Percentiles rank a stretch among this genome's conserved stretches.
Conservation (phyloP, 306 rosid genomes). For the Cicer judaicum region DNA sequence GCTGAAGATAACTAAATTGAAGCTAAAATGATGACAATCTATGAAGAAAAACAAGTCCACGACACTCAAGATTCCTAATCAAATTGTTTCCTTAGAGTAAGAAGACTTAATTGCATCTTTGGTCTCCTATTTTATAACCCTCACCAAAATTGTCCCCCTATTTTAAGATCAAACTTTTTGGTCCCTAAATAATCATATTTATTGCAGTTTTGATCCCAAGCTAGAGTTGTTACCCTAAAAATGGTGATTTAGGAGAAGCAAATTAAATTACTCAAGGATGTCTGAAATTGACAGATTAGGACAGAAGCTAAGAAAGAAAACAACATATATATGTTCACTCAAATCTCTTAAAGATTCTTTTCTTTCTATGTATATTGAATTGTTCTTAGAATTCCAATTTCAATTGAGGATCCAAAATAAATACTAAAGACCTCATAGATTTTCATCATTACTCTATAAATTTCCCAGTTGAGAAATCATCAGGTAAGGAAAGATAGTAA, state of each 20-base stretch:
- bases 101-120: neutral
- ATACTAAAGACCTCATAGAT: slow-evolving; percentile 5
- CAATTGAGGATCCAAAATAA: slow-evolving; percentile 23
- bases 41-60: neutral
- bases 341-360: slow-evolving; percentile 13
- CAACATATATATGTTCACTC: neutral
- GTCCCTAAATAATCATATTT: too few species aligned
- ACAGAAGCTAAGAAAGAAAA: neutral
- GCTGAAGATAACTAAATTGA: slow-evolving; percentile 19
- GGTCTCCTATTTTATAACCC: too few species aligned
- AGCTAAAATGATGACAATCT: slow-evolving; percentile 6
- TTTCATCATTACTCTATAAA: slow-evolving; percentile 4
- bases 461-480: slow-evolving; percentile 6
- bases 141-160: too few species aligned
- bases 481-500: neutral
- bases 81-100: neutral
- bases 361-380: neutral
- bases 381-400: slow-evolving; percentile 14
- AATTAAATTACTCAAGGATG: neutral
- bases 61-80: neutral
- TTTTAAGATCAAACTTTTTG: too few species aligned
- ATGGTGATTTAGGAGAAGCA: neutral
- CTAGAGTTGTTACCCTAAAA: too few species aligned
- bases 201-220: too few species aligned
- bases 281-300: neutral